phyloP scores from a whole-genome alignment of 148 eudicot species.

The Camellia japonica region DNA sequence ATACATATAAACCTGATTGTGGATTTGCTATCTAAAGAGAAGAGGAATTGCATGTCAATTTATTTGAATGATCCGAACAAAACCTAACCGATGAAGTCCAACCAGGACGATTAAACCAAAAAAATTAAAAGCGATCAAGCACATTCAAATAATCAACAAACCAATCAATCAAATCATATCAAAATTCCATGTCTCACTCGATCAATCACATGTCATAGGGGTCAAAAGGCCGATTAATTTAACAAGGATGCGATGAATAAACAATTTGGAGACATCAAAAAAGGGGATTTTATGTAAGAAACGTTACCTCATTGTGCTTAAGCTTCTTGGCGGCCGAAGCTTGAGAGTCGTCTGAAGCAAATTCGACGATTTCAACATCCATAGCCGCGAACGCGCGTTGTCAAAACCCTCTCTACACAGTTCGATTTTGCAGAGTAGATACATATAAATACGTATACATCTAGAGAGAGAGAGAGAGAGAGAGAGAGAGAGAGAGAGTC shows the following conservation, averaged over 20 bases:
- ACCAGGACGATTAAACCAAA: too few species aligned
- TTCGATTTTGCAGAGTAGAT: background rate
- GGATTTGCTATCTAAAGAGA: too few species aligned
- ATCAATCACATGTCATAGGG: background rate
- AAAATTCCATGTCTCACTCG: background rate
- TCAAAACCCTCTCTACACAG: background rate
- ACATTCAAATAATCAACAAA: background rate
- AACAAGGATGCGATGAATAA: background rate
- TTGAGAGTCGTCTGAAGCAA: background rate
- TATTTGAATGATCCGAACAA: too few species aligned
- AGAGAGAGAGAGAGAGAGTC: too few species aligned
- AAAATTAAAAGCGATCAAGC: background rate
- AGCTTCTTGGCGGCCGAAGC: constrained; percentile 35
- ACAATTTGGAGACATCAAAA: background rate
- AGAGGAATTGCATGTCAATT: too few species aligned
- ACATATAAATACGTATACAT: too few species aligned
- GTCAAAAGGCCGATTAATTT: background rate
- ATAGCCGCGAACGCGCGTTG: background rate
- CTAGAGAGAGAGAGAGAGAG: too few species aligned
- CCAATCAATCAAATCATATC: background rate
- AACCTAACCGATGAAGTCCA: too few species aligned
- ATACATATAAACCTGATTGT: too few species aligned
- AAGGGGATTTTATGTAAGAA: background rate
- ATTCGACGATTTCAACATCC: constrained; percentile 17
- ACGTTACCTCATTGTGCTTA: constrained; percentile 34